Evolutionary conservation across 768 basidiomycete species (phyloP), one percentile per base, ranked within the genome.

Genomic region (Hemileccinum rubropunctum): DNA sequence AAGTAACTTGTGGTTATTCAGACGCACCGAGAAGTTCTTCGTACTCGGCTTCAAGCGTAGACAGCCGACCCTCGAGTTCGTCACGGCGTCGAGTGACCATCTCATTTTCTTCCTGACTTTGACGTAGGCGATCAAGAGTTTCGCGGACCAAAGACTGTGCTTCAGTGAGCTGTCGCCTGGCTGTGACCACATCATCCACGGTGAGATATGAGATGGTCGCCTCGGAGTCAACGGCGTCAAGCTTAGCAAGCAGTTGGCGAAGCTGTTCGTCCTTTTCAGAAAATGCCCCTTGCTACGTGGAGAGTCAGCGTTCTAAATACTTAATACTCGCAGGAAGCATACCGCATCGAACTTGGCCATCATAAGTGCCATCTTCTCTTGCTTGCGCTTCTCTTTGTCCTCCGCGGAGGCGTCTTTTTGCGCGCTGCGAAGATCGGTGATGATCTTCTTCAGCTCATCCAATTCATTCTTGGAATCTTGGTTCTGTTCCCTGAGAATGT

Each of bases 341-440:
- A 95, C 95, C 54, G 88, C 80, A 71, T 98, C 95, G 59, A 99
- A 95, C 69, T 95, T 95, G 51, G 95, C 92, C 95, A 99, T 98
- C 92, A 99, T 97, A 58, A 94, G 76, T 9, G 92, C 94, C 90
- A 99, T 91, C 79, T 98, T 98, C 76, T 98, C 95, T 63, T 95
- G 93, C 71, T 98, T 98, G 69, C 90, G 84, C 77, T 92, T 97
- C 77, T 99, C 97, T 74, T 95, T 98, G 67, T 98, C 97, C 68
- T 98, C 97, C 28, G 85, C 85, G 34, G 87, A 86, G 14, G 87
- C 82, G 52, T 91, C 89, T 70, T 86, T 89, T 70, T 94, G 90
- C 12, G 84, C 78, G 32, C 76, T 73, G 73, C 91, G 93, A 57
- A 92, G 71, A 41, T 94, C 91, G 15, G 78, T 70, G 50, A 94